phyloP scores from a whole-genome alignment of 257 asterid species.

The Scutellaria minor region DNA sequence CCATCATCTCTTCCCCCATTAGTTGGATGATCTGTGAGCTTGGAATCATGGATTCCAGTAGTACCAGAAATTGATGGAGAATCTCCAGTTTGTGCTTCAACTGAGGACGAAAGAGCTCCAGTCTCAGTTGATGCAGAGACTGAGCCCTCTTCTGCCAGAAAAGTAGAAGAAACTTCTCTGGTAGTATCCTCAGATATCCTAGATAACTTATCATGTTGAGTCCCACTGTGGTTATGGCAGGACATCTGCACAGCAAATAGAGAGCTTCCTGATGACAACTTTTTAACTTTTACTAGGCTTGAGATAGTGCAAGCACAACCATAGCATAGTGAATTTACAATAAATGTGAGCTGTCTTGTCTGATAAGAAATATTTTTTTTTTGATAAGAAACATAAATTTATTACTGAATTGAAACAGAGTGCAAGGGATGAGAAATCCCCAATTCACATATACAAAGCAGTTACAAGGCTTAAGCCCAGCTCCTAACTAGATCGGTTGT shows the following conservation, averaged over 20 bases:
- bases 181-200: conserved; percentile 40
- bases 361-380: not conserved
- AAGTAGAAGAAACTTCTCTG: conserved; percentile 50
- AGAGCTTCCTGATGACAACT: conserved; percentile 22
- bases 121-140: conserved; percentile 46
- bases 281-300: not conserved
- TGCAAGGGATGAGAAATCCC: no score
- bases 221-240: conserved; percentile 40
- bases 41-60: conserved; percentile 46
- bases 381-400: no score
- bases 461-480: no score
- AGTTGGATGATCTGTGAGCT: conserved; percentile 44
- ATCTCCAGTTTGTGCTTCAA: conserved; percentile 48
- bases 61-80: conserved; percentile 49
- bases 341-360: not conserved
- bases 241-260: conserved; percentile 47
- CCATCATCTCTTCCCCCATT: conserved; percentile 88
- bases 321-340: not conserved
- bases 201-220: conserved; percentile 37
- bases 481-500: no score
- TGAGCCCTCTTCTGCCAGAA: conserved; percentile 47
- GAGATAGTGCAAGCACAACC: not conserved
- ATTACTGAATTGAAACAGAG: no score
- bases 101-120: conserved; percentile 44
- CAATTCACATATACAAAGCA: no score